Conservation (phyloP, 2,329 filamentous ascomycete genomes). For the Cryphonectria carpinicola region DNA sequence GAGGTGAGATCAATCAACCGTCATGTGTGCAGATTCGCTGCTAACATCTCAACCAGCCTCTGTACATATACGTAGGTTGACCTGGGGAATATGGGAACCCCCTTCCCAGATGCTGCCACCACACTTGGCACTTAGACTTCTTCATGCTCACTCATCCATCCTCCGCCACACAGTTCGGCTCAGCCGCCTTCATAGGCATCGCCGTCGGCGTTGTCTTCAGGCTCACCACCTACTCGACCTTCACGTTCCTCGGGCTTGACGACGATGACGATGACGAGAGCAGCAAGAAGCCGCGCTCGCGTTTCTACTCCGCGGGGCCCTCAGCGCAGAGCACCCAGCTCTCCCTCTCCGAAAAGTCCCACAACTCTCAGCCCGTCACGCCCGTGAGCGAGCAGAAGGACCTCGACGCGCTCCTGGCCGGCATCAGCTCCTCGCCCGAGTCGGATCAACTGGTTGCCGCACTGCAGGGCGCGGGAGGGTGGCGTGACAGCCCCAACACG, state of each 20-base stretch:
- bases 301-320: background rate
- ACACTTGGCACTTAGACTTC: background rate
- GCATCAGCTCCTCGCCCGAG: constrained; percentile 21
- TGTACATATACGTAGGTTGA: constrained; percentile 29
- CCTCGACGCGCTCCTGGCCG: constrained; percentile 24
- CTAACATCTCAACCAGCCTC: constrained; percentile 21
- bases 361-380: constrained; percentile 25
- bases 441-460: constrained; percentile 18
- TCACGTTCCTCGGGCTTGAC: constrained; percentile 53
- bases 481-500: constrained; percentile 33
- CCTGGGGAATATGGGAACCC: background rate
- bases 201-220: constrained; percentile 63
- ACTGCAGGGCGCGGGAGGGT: constrained; percentile 12
- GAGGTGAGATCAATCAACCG: constrained; percentile 16
- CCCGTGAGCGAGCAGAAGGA: constrained; percentile 16
- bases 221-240: constrained; percentile 58
- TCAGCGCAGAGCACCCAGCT: constrained; percentile 11
- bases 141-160: constrained; percentile 51
- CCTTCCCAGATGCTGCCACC: background rate
- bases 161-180: constrained; percentile 54
- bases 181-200: constrained; percentile 70
- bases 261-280: constrained; percentile 15
- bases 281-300: background rate
- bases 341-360: background rate
- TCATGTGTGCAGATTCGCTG: background rate